Conservation (phyloP, 192 early-diverging fungal species). For the Paraglomus occultum region DNA sequence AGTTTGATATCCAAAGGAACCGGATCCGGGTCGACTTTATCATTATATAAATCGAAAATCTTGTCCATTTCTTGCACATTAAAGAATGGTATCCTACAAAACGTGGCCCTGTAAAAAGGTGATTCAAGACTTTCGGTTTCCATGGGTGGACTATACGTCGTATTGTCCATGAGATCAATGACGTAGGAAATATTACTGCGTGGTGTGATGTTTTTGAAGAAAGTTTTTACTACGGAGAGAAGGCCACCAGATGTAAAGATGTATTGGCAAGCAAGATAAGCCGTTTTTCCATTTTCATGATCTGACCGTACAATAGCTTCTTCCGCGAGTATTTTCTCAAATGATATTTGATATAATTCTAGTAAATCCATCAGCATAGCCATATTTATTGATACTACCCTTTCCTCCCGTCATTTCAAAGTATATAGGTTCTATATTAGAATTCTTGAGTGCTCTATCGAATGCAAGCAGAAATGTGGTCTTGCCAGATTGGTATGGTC, state of each 20-base stretch:
- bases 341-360: too few relatives aligned
- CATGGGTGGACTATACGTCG: too few relatives aligned
- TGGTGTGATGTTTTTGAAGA: background rate
- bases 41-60: conserved; percentile 1
- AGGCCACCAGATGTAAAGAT: background rate
- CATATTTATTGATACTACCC: too few relatives aligned
- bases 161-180: background rate
- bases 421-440: background rate
- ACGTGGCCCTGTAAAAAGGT: conserved; percentile 16
- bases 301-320: too few relatives aligned
- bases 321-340: too few relatives aligned
- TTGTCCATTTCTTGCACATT: conserved; percentile 5
- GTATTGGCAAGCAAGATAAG: background rate
- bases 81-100: conserved; percentile 23
- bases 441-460: background rate
- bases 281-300: background rate
- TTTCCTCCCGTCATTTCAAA: too few relatives aligned
- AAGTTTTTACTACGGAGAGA: background rate
- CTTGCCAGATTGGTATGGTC: conserved; percentile 3
- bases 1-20: background rate
- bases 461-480: conserved; percentile 3
- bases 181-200: background rate
- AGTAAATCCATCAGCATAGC: too few relatives aligned
- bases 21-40: background rate
- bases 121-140: background rate